Base-by-base conservation (phyloP, 2,329 filamentous ascomycete genomes). In the Ophiostoma sp. region DNA sequence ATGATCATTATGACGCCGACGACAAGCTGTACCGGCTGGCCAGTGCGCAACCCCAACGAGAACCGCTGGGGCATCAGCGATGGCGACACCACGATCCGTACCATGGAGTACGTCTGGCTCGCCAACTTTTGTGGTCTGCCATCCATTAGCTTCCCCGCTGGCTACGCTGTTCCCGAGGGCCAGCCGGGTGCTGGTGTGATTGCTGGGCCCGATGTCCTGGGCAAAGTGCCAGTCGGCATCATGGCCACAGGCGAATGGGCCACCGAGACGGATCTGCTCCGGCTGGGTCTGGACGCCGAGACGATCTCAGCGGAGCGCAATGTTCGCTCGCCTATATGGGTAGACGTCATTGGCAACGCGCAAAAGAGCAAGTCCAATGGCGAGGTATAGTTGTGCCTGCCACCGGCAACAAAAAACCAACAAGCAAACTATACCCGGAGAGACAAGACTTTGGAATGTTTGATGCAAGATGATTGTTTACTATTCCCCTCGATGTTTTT, bases 1-100 rank as follows among this genome's bases (percentile, higher is more conserved):
- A 86, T 95, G 78, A 80, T 94, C 25, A 90, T 95, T 70, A 82
- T 93, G 4, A 91, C 91, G 0, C 92, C 93, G 0, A 93, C 91
- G 0, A 91, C 89, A 0, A 80, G 80, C 19, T 86, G 84, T 66
- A 82, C 83, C 0, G 85, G 85, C 5, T 84, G 84, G 79, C 84
- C 82, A 1, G 84, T 87, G 57, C 79, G 80, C 55, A 64, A 45
- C 63, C 61, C 77, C 3, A 78, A 76, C 0, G 85, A 86, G 76
- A 75, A 84, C 3, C 75, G 72, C 1, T 80, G 82, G 55, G 85
- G 85, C 0, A 73, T 86, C 0, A 85, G 82, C 42, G 85, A 87
- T 69, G 85, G 85, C 4, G 83, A 85, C 74, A 79, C 79, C 22
- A 87, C 85, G 0, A 78, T 86, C 33, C 77, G 81, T 71, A 83